A percentile compares a stretch with the other conserved stretches of the same genome.
Evolutionary conservation across 768 basidiomycete genomes (phyloP).

Genomic region (Lactifluus subvellereus): DNA sequence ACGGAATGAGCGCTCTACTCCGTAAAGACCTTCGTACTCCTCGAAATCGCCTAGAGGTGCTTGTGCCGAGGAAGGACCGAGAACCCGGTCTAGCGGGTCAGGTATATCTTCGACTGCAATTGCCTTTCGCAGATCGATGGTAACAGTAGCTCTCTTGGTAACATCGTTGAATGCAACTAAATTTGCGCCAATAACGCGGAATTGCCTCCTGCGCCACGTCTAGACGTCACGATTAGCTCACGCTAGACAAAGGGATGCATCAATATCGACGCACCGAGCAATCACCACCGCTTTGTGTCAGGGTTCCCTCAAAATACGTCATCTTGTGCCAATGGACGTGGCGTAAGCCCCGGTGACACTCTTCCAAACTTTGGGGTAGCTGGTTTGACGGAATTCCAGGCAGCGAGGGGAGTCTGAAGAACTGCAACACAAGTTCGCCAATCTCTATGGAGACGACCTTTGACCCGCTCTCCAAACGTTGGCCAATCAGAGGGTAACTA

Average conservation of each 20-base stretch:
- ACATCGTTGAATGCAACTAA: slow-evolving; percentile 90
- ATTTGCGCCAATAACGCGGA: slow-evolving; percentile 80
- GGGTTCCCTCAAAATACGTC: slow-evolving; percentile 85
- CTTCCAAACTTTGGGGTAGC: slow-evolving; percentile 88
- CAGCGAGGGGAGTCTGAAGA: slow-evolving; percentile 85
- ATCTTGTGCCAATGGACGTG: slow-evolving; percentile 93
- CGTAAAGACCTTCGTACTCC: slow-evolving; percentile 58
- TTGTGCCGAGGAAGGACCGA: slow-evolving; percentile 40
- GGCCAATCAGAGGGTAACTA: slow-evolving; percentile 74
- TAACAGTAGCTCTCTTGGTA: slow-evolving; percentile 82
- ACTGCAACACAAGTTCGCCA: slow-evolving; percentile 83
- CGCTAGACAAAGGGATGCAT: neutral
- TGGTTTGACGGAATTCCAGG: slow-evolving; percentile 74
- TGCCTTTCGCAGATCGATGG: slow-evolving; percentile 88
- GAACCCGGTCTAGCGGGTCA: slow-evolving; percentile 42
- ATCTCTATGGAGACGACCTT: slow-evolving; percentile 63
- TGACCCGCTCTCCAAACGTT: slow-evolving; percentile 52
- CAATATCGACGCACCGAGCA: slow-evolving; percentile 58
- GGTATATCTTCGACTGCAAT: slow-evolving; percentile 72
- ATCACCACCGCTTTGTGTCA: slow-evolving; percentile 93
- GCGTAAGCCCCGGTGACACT: slow-evolving; percentile 81
- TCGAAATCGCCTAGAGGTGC: slow-evolving; percentile 38
- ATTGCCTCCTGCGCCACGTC: slow-evolving; percentile 78
- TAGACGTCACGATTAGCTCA: slow-evolving; percentile 29
- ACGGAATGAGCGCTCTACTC: slow-evolving; percentile 80